Percentiles rank a stretch among this genome's conserved stretches.
phyloP scores from a whole-genome alignment of 2,329 filamentous ascomycete species.

The Penicillium sp. region DNA sequence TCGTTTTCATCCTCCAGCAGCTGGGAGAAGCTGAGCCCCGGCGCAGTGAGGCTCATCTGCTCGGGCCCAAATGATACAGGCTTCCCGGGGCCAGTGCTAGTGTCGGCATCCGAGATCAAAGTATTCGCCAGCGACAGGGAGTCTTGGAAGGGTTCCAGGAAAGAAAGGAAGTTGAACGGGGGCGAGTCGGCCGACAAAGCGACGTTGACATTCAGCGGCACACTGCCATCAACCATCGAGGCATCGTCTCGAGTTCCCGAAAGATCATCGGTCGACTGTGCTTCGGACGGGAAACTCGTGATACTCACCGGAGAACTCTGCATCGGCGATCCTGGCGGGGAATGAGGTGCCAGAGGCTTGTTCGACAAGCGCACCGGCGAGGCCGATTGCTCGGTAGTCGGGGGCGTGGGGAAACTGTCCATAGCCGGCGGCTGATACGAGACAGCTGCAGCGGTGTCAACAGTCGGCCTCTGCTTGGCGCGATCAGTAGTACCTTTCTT shows the following conservation, averaged over 20 bases:
- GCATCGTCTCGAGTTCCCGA: background rate
- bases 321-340: slow-evolving; percentile 15
- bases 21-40: slow-evolving; percentile 33
- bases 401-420: slow-evolving; percentile 16
- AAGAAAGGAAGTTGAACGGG: slow-evolving; percentile 19
- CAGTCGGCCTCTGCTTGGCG: background rate
- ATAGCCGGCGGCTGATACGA: background rate
- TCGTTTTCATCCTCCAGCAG: slow-evolving; percentile 44
- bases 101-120: slow-evolving; percentile 8
- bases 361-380: slow-evolving; percentile 12
- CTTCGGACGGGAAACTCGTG: slow-evolving; percentile 18
- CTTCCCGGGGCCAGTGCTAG: background rate
- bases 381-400: slow-evolving; percentile 16
- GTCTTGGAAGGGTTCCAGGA: slow-evolving; percentile 18
- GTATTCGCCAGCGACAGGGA: slow-evolving; percentile 15
- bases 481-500: slow-evolving; percentile 47
- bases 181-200: slow-evolving; percentile 19
- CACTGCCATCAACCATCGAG: slow-evolving; percentile 3
- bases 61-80: slow-evolving; percentile 5
- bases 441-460: slow-evolving; percentile 5
- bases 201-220: slow-evolving; percentile 8
- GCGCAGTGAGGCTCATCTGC: slow-evolving; percentile 8
- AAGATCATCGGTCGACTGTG: slow-evolving; percentile 16
- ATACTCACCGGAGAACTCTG: slow-evolving; percentile 20
- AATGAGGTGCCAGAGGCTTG: background rate